These are phyloP conservation scores for Monilinia aucupariae DNA, from an alignment of 2,329 filamentous ascomycete genomes.

Conservation along the genomic window DNA sequence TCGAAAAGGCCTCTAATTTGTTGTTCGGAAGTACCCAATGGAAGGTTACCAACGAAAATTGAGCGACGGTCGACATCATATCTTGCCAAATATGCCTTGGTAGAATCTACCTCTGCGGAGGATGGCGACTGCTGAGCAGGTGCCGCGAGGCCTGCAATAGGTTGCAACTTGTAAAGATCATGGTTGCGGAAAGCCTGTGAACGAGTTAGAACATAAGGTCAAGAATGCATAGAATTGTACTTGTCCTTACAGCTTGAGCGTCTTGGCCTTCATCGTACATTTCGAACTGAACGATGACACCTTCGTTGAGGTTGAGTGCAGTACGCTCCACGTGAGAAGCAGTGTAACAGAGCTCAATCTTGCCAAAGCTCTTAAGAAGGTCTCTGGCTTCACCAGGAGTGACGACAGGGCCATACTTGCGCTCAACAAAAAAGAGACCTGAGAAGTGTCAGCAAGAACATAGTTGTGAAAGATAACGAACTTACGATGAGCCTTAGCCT, in stretches of 20 bases:
- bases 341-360: slow-evolving; percentile 35
- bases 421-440: slow-evolving; percentile 48
- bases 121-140: slow-evolving; percentile 17
- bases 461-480: slow-evolving; percentile 17
- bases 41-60: slow-evolving; percentile 45
- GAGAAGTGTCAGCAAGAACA: slow-evolving; percentile 10
- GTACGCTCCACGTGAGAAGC: slow-evolving; percentile 28
- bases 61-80: slow-evolving; percentile 45
- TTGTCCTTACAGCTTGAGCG: slow-evolving; percentile 42
- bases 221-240: background rate
- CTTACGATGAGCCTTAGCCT: slow-evolving; percentile 54
- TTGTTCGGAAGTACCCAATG: slow-evolving; percentile 36
- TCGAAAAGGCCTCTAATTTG: slow-evolving; percentile 38
- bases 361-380: slow-evolving; percentile 43
- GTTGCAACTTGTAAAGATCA: slow-evolving; percentile 35
- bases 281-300: slow-evolving; percentile 45
- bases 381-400: slow-evolving; percentile 41
- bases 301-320: slow-evolving; percentile 31
- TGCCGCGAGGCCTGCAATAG: slow-evolving; percentile 32
- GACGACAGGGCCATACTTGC: slow-evolving; percentile 37
- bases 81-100: slow-evolving; percentile 32
- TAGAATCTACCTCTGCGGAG: slow-evolving; percentile 14
- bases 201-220: slow-evolving; percentile 13
- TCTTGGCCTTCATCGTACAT: slow-evolving; percentile 48
- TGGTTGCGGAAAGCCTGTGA: slow-evolving; percentile 31